Conservation (phyloP, 352 stramenopile genomes). For the Nothophytophthora sp. region DNA sequence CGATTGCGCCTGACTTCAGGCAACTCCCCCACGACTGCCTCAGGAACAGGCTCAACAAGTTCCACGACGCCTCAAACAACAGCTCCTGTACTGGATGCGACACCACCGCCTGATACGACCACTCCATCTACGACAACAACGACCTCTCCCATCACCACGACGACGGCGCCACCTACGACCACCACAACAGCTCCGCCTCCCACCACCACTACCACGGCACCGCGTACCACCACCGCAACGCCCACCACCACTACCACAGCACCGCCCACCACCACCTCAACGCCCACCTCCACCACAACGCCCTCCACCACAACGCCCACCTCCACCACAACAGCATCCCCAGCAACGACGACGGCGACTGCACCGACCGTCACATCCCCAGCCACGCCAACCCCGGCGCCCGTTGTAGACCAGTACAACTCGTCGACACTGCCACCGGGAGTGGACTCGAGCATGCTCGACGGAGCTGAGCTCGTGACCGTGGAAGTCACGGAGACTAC, state of each 20-base stretch:
- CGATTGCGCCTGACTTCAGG: slow-evolving; percentile 3
- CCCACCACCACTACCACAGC: slow-evolving; percentile 1
- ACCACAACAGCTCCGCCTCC: background rate
- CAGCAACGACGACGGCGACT: slow-evolving; percentile 4
- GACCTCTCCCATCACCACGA: background rate
- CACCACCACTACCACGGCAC: background rate
- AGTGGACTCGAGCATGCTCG: slow-evolving; percentile 31
- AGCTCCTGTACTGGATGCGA: background rate
- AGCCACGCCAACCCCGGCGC: background rate
- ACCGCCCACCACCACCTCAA: background rate
- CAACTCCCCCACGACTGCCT: slow-evolving; percentile 6
- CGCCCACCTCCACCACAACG: background rate
- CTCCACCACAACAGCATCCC: background rate
- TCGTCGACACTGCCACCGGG: slow-evolving; percentile 39
- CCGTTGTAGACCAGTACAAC: slow-evolving; percentile 32
- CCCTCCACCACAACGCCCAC: background rate
- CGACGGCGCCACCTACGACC: background rate
- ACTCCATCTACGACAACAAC: background rate
- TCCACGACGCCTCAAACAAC: background rate
- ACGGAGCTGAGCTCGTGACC: slow-evolving; percentile 31
- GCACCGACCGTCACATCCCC: background rate
- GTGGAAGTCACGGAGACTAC: slow-evolving; percentile 41
- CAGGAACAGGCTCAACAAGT: slow-evolving; percentile 2
- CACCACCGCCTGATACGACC: background rate
- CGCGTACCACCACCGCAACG: background rate